These are phyloP conservation scores for Monosporascus sp. DNA, from an alignment of 2,329 filamentous ascomycete species.

Conservation along the genomic window DNA sequence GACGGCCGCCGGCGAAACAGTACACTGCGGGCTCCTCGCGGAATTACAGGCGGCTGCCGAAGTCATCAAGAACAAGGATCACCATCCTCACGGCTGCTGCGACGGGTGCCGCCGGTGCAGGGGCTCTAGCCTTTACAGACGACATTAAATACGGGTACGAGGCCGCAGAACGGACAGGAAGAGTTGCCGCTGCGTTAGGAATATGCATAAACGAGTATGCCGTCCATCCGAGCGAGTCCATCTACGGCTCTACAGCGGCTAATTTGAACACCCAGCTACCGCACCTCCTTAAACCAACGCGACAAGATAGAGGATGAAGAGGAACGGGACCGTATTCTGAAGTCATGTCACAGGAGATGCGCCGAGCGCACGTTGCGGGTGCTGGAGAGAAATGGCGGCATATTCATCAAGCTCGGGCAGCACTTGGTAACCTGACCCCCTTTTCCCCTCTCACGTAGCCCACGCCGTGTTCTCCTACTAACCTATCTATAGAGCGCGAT, in stretches of 20 bases:
- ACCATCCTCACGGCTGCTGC: slow-evolving; percentile 44
- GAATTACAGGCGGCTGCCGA: slow-evolving; percentile 16
- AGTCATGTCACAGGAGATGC: slow-evolving; percentile 86
- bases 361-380: slow-evolving; percentile 81
- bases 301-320: slow-evolving; percentile 57
- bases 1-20: slow-evolving; percentile 13
- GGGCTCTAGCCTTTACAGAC: slow-evolving; percentile 51
- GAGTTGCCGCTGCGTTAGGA: slow-evolving; percentile 69
- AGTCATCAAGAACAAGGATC: slow-evolving; percentile 14
- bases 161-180: slow-evolving; percentile 69
- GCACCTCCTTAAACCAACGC: slow-evolving; percentile 69
- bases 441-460: not conserved
- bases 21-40: slow-evolving; percentile 18
- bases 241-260: slow-evolving; percentile 1
- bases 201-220: slow-evolving; percentile 82
- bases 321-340: slow-evolving; percentile 63
- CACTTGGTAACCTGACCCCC: slow-evolving; percentile 56
- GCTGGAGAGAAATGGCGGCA: slow-evolving; percentile 92
- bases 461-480: slow-evolving; percentile 6
- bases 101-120: slow-evolving; percentile 44
- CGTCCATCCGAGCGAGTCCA: not conserved
- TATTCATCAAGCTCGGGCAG: slow-evolving; percentile 97
- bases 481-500: slow-evolving; percentile 65
- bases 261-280: slow-evolving; percentile 59
- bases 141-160: slow-evolving; percentile 73